Percentiles rank a stretch among this genome's conserved stretches.
Evolutionary conservation across 176 grass and related monocot genomes (phyloP).

Genomic region (Oropetium thomaeum): DNA sequence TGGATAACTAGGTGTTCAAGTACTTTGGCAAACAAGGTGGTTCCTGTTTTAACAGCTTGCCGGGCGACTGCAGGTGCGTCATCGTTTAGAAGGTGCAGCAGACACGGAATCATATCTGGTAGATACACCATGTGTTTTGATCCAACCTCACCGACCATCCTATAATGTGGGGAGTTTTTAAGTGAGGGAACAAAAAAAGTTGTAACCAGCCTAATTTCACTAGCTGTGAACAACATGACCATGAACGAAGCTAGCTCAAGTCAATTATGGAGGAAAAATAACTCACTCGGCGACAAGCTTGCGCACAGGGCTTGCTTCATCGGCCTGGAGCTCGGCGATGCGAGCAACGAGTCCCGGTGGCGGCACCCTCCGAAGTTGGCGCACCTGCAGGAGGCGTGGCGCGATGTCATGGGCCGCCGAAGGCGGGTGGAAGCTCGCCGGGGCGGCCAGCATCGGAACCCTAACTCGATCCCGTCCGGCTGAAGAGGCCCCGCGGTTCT

Average conservation of each 20-base stretch:
- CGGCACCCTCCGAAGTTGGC: conserved; percentile 50
- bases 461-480: not conserved
- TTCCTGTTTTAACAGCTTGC: conserved; percentile 86
- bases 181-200: not conserved
- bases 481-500: not conserved
- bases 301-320: conserved; percentile 73
- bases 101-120: conserved; percentile 59
- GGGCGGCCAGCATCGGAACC: conserved; percentile 33
- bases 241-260: not conserved
- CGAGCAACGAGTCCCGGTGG: conserved; percentile 54
- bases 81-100: conserved; percentile 69
- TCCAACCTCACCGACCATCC: conserved; percentile 88
- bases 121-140: conserved; percentile 50
- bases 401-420: conserved; percentile 18
- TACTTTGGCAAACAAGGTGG: conserved; percentile 57
- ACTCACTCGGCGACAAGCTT: conserved; percentile 70
- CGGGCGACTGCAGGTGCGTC: conserved; percentile 67
- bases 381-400: conserved; percentile 51
- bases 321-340: conserved; percentile 57
- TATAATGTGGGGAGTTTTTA: conserved; percentile 17
- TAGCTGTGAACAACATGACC: not conserved
- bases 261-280: not conserved
- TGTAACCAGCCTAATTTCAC: not conserved
- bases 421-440: not conserved
- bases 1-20: conserved; percentile 68